Conservation (phyloP, 345 rosid species). For the Salix exigua region DNA sequence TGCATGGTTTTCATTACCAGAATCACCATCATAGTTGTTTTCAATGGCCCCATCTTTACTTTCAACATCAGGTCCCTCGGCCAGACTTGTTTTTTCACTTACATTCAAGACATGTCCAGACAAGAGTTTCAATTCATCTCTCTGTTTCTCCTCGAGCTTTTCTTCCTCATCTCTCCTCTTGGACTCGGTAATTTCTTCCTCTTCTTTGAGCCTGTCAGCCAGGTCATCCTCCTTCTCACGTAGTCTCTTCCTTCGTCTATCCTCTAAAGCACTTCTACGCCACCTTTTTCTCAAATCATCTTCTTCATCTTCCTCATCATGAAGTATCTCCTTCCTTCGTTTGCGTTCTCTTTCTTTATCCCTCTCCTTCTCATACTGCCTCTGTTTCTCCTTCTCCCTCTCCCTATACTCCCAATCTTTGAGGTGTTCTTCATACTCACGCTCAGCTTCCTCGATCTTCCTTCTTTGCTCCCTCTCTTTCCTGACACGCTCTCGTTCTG, state of each 20-base stretch:
- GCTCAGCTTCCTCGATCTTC: slow-evolving; percentile 87
- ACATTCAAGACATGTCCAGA: slow-evolving; percentile 44
- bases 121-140: slow-evolving; percentile 54
- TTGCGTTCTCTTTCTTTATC: slow-evolving; percentile 92
- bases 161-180: slow-evolving; percentile 79
- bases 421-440: slow-evolving; percentile 78
- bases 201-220: slow-evolving; percentile 68
- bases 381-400: slow-evolving; percentile 83
- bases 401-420: slow-evolving; percentile 96
- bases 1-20: slow-evolving; percentile 29
- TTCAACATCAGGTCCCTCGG: slow-evolving; percentile 37
- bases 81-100: slow-evolving; percentile 28
- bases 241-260: slow-evolving; percentile 64
- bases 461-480: slow-evolving; percentile 94
- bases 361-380: slow-evolving; percentile 88
- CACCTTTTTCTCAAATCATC: slow-evolving; percentile 84
- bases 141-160: slow-evolving; percentile 52
- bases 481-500: slow-evolving; percentile 78
- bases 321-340: slow-evolving; percentile 73
- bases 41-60: slow-evolving; percentile 36
- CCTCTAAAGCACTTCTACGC: slow-evolving; percentile 72
- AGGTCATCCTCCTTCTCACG: slow-evolving; percentile 86
- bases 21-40: slow-evolving; percentile 24
- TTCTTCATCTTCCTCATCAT: slow-evolving; percentile 75
- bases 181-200: slow-evolving; percentile 80